Evolutionary conservation across 257 asterid genomes (phyloP), one percentile per base, ranked within the genome.

Genomic region (Solanum chilense): DNA sequence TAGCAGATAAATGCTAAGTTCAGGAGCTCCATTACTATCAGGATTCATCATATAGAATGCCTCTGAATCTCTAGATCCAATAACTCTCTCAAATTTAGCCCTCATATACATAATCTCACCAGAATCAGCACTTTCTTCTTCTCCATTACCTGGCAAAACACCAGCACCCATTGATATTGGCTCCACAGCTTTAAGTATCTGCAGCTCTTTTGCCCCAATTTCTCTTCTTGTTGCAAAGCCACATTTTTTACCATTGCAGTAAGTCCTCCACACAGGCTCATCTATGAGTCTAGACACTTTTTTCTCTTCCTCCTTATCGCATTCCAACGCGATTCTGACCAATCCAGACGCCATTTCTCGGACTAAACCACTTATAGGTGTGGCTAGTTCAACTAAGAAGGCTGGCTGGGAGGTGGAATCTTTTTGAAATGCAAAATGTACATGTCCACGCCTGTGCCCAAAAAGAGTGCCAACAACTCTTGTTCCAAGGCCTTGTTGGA

Each of bases 11-110:
- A 93, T 87, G 35, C 93, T 92, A 76, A 93, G 94, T 82, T 93
- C 96, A 85, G 96, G 93, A 49, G 93, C 92, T 27, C 93, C 93
- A 86, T 91, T 87, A 70, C 89, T 88, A 87, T 93, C 96, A 73
- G 96, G 96, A 49, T 93, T 92, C 91, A 93, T 90, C 96, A 93
- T 93, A 60, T 93, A 93, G 73, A 93, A 90, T 23, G 96, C 96
- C 88, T 93, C 96, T 1, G 93, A 93, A 90, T 92, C 94, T 78
- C 90, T 76, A 5, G 93, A 91, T 31, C 96, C 96, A 49, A 92
- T 91, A 41, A 93, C 94, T 84, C 94, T 93, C 78, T 93, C 96
- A 85, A 93, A 93, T 78, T 92, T 93, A 0, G 93, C 93, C 81
- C 96, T 93, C 94, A 93, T 91, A 69, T 92, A 92, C 93, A 92